phyloP scores from a whole-genome alignment of 2,329 filamentous ascomycete species.

The Aspergillus neoniger region DNA sequence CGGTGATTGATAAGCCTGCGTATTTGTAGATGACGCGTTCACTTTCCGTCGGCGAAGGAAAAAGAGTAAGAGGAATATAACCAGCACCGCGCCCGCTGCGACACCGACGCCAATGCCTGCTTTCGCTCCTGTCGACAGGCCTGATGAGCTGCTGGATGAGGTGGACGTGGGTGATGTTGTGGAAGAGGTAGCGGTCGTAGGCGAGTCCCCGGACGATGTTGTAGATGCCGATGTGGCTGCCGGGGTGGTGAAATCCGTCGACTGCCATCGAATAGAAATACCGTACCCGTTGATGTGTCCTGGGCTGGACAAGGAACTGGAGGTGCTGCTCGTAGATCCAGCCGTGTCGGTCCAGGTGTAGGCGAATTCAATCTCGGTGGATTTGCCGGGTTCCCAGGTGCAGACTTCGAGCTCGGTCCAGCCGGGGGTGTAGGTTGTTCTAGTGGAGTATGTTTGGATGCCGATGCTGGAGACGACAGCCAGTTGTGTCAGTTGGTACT shows the following conservation, averaged over 20 bases:
- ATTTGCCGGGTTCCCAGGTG: not conserved
- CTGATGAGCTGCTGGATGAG: not conserved
- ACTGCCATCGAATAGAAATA: conserved; percentile 3
- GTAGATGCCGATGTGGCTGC: not conserved
- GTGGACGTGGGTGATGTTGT: not conserved
- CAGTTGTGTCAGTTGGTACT: not conserved
- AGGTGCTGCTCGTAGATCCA: not conserved
- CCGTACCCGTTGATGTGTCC: conserved; percentile 4
- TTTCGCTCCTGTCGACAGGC: not conserved
- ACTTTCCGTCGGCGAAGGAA: not conserved
- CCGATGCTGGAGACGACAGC: not conserved
- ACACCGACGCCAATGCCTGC: not conserved
- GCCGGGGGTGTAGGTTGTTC: not conserved
- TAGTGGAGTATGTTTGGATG: not conserved
- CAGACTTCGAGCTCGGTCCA: conserved; percentile 3
- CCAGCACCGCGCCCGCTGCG: not conserved
- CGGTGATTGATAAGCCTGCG: not conserved
- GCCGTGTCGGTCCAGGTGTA: not conserved
- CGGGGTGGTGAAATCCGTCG: conserved; percentile 4
- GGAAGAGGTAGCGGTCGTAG: not conserved
- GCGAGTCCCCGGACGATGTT: not conserved
- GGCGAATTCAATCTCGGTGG: not conserved
- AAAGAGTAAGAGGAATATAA: not conserved
- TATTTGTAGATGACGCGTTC: not conserved
- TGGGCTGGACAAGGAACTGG: not conserved